Evolutionary conservation across 768 basidiomycete species (phyloP), one percentile per base, ranked within the genome.

Genomic region (Lentinula sp.): DNA sequence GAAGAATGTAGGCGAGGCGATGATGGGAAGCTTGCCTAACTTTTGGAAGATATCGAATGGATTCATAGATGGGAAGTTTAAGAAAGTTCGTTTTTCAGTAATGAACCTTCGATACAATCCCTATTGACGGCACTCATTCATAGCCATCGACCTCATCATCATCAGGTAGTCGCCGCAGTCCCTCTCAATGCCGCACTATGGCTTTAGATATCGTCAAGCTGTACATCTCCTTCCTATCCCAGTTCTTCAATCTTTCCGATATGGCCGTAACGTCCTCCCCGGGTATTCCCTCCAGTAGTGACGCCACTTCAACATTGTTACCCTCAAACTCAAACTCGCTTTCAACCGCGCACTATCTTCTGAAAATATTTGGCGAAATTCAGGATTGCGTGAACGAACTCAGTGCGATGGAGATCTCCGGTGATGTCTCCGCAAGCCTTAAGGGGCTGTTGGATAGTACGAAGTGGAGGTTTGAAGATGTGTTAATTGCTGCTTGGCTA

Each of bases 1-100:
- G 53, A 95, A 93, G 76, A 86, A 81, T 65, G 71, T 94, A n/a
- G 94, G 93, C 3, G 95, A 98, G 70, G 84, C 84, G 43, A 81
- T 98, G 72, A 72, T 95, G 12, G 78, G 87, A n/a, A 83, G 89
- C 1, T 81, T 99, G 23, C 95, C 96, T 13, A 92, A 84, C 67
- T 98, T 98, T 74, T 96, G 94, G 93, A 90, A 87, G 69, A 91
- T 99, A 52, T 88, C 91, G 2, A 91, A 85, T 72, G 86, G 84
- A 23, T 96, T 95, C 69, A 86, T 95, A 76, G 95, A 97, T 46
- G 96, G 97, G 4, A 94, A 91, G 72, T 95, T 91, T 71, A 89
- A 86, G 71, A 93, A 88, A 82, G 95, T 95, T 58, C 59, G 75
- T 69, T 55, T 37, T 33, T 43, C 23, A 42, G 15, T 5, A 32